phyloP scores from a whole-genome alignment of 2,329 filamentous ascomycete species.

The Trichoderma sp. region DNA sequence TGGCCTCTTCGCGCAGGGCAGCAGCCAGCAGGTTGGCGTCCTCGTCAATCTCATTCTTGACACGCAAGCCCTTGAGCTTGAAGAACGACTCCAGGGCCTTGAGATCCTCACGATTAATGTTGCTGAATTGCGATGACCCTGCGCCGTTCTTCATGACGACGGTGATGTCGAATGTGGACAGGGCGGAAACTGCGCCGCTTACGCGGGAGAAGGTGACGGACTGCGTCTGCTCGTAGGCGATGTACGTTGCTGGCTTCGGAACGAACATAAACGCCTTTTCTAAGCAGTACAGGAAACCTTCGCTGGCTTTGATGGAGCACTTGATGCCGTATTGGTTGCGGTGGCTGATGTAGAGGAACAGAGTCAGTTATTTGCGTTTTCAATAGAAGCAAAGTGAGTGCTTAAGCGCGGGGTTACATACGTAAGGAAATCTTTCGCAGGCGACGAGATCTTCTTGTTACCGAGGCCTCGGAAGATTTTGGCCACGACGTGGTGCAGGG shows the following conservation, averaged over 20 bases:
- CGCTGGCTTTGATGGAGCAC: slow-evolving; percentile 99
- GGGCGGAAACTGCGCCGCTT: slow-evolving; percentile 86
- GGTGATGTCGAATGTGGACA: slow-evolving; percentile 95
- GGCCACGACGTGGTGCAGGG: slow-evolving; percentile 87
- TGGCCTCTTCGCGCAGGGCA: slow-evolving; percentile 77
- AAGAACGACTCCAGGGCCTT: slow-evolving; percentile 97
- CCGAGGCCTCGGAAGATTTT: slow-evolving; percentile 93
- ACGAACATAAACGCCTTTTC: slow-evolving; percentile 99
- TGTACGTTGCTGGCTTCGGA: slow-evolving; percentile 95
- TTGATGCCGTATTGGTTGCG: slow-evolving; percentile 94
- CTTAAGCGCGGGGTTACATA: slow-evolving; percentile 33
- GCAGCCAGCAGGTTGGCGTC: slow-evolving; percentile 78
- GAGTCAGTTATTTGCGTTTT: background rate
- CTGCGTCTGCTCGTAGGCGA: slow-evolving; percentile 88
- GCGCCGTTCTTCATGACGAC: slow-evolving; percentile 84
- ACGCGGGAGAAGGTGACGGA: slow-evolving; percentile 95
- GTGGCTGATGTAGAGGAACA: slow-evolving; percentile 51
- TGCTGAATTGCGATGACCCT: slow-evolving; percentile 93
- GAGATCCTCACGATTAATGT: slow-evolving; percentile 98
- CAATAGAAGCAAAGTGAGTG: background rate
- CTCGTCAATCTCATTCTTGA: slow-evolving; percentile 98
- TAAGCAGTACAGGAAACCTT: slow-evolving; percentile 93
- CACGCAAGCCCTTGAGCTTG: slow-evolving; percentile 88
- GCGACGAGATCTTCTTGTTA: slow-evolving; percentile 91
- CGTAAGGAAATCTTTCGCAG: slow-evolving; percentile 90